A percentile compares a stretch with the other conserved stretches of the same genome.
Evolutionary conservation across 768 basidiomycete genomes (phyloP).

Genomic region (Lentinus brumalis): DNA sequence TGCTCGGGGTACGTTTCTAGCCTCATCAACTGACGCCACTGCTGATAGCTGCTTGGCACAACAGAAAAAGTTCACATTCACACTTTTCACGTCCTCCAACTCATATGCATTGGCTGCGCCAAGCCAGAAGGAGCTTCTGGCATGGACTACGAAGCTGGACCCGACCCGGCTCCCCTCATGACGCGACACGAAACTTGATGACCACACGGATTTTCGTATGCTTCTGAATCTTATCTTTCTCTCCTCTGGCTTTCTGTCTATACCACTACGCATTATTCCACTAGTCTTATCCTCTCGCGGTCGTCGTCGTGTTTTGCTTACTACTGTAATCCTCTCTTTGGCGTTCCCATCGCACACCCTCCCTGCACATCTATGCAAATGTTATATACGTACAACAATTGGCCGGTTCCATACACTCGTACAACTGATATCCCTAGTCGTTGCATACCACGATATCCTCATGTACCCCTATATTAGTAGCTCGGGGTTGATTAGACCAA

Average conservation of each 20-base stretch:
- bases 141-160: constrained; percentile 85
- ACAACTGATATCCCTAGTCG: constrained; percentile 26
- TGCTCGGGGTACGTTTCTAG: constrained; percentile 69
- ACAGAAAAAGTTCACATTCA: constrained; percentile 86
- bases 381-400: constrained; percentile 10
- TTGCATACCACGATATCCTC: constrained; percentile 19
- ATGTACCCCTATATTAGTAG: constrained; percentile 24
- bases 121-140: constrained; percentile 77
- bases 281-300: constrained; percentile 3
- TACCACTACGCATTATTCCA: background rate
- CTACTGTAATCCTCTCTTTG: constrained; percentile 11
- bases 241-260: constrained; percentile 1
- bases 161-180: constrained; percentile 57
- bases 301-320: constrained; percentile 23
- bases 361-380: constrained; percentile 22
- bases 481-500: constrained; percentile 14
- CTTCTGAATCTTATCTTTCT: constrained; percentile 10
- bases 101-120: constrained; percentile 88
- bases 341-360: constrained; percentile 9
- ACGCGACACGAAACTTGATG: constrained; percentile 1
- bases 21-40: background rate
- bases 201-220: constrained; percentile 9
- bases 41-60: background rate
- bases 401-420: constrained; percentile 19
- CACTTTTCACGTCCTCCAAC: constrained; percentile 89